A percentile compares a stretch with the other conserved stretches of the same genome.
phyloP scores from a whole-genome alignment of 2,329 filamentous ascomycete genomes.

The Fusarium guadeloupense region DNA sequence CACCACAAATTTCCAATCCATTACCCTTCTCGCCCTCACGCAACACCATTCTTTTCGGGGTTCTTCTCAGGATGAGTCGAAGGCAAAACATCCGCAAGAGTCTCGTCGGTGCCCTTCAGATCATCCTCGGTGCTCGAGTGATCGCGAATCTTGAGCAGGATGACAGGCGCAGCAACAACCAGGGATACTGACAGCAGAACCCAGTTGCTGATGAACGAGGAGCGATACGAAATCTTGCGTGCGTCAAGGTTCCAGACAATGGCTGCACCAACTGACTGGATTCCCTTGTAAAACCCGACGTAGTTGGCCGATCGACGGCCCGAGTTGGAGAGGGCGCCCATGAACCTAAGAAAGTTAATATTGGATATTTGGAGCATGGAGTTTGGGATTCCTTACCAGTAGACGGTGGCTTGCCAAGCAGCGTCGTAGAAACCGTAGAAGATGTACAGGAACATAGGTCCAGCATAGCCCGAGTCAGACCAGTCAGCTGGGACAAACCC shows the following conservation, averaged over 20 bases:
- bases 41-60: constrained; percentile 7
- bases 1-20: not conserved
- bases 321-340: constrained; percentile 93
- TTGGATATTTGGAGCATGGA: constrained; percentile 31
- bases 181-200: constrained; percentile 78
- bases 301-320: constrained; percentile 91
- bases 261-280: constrained; percentile 78
- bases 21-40: not conserved
- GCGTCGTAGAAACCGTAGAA: constrained; percentile 93
- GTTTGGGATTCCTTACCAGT: constrained; percentile 76
- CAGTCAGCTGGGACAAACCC: constrained; percentile 63
- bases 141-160: constrained; percentile 82
- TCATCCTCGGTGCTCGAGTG: constrained; percentile 85
- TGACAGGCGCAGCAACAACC: constrained; percentile 79
- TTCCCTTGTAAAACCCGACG: constrained; percentile 88
- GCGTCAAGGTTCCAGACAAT: constrained; percentile 52
- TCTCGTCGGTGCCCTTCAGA: constrained; percentile 86
- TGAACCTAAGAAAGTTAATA: constrained; percentile 70
- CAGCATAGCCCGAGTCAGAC: constrained; percentile 71
- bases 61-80: constrained; percentile 29
- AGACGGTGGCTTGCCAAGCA: constrained; percentile 87
- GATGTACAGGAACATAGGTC: constrained; percentile 88
- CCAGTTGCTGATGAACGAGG: constrained; percentile 78
- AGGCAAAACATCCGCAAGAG: constrained; percentile 71
- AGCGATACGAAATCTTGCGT: constrained; percentile 66